A percentile compares a stretch with the other conserved stretches of the same genome.
These are phyloP conservation scores for Gossypium ekmanianum DNA, from an alignment of 345 rosid species.

Conservation along the genomic window DNA sequence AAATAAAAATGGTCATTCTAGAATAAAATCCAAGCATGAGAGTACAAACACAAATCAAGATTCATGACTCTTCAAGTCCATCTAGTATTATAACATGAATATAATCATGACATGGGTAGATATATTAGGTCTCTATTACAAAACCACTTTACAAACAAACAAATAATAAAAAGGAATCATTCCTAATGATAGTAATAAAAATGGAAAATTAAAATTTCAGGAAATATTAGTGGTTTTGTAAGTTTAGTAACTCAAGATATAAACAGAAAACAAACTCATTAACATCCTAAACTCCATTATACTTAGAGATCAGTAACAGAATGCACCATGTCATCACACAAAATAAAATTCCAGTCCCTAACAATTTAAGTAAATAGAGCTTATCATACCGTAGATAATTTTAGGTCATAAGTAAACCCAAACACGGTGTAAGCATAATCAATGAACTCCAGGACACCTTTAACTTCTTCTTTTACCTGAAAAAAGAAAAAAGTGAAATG, in stretches of 20 bases:
- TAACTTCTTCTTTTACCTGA: constrained; percentile 77
- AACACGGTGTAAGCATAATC: constrained; percentile 45
- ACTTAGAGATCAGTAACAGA: background rate
- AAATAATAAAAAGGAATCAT: background rate
- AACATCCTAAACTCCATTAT: background rate
- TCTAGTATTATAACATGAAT: constrained; percentile 8
- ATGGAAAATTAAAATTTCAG: background rate
- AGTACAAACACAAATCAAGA: background rate
- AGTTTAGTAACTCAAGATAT: background rate
- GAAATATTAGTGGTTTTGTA: background rate
- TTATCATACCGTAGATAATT: constrained; percentile 78
- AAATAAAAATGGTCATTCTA: background rate
- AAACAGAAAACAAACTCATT: background rate
- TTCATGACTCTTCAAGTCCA: background rate
- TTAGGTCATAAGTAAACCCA: constrained; percentile 72
- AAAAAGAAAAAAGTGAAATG: constrained; percentile 14
- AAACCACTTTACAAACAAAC: background rate
- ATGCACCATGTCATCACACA: background rate
- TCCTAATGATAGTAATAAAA: background rate
- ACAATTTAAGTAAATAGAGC: background rate
- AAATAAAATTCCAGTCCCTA: background rate
- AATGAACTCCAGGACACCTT: constrained; percentile 74
- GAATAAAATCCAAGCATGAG: background rate
- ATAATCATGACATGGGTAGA: background rate
- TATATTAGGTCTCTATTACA: background rate